Base-by-base conservation (phyloP, 2,329 filamentous ascomycete species). In the Camillea tinctor region DNA sequence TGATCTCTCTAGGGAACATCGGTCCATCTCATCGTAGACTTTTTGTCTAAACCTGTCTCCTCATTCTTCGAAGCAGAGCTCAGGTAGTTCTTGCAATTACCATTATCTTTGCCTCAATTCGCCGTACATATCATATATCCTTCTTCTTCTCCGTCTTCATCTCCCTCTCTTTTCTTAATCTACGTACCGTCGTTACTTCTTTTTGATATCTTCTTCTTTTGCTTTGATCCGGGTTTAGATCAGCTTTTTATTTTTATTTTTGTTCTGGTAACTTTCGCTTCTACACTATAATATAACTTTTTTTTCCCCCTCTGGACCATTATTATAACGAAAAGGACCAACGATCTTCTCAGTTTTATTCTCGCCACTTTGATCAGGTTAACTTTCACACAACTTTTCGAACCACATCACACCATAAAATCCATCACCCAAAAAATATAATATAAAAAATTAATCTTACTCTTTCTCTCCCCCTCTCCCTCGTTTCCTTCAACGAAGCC, bases 11-110 rank as follows among this genome's bases (percentile, higher is more conserved):
- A 62, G 57, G 62, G 61, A 59, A 68, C 65, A 68, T 61, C 60
- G 69, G 68, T 70, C 72, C 70, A 30, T 69, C 64, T 60, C 56
- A 20, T 60, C 49, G 65, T 66, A 68, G 69, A 71, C 66, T 44
- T 44, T 6, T 44, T 44, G 36, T 44, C 66, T 68, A 67, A 70
- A 58, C 59, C 68, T 62, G 58, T 65, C 64, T 67, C 66, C 68
- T 68, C 63, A 61, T 60, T 60, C 61, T 60, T 59, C 65, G 69
- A 73, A 73, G 73, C 77, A 77, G 74, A 79, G 77, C 80, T 81
- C 80, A 75, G 79, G 79, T 74, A 82, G 80, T 77, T 79, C 75
- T 72, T 64, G 68, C 67, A 71, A 71, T 71, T 66, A 58, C 23
- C 57, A n/a, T 64, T 66, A 64, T 61, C 60, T 63, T 64, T 23